Percentiles rank a stretch among this genome's conserved stretches.
Evolutionary conservation across 345 rosid species (phyloP).

Genomic region (Corymbia maculata): DNA sequence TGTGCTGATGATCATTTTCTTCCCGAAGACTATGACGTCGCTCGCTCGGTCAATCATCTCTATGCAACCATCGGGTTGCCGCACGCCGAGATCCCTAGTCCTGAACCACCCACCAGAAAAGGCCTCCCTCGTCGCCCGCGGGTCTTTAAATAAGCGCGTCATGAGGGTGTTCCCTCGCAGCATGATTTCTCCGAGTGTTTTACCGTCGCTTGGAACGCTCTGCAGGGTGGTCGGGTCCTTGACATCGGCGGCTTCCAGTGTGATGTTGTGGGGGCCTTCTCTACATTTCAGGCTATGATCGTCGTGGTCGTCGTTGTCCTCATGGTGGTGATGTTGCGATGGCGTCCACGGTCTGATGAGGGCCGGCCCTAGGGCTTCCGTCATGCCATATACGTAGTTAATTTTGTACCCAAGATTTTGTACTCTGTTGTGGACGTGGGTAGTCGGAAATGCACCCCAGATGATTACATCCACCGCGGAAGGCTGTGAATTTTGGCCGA

Average conservation of each 20-base stretch:
- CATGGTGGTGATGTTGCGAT: not conserved
- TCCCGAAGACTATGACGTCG: too few relatives aligned
- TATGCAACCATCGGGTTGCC: conserved; percentile 31
- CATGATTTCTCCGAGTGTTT: conserved; percentile 49
- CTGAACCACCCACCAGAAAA: conserved; percentile 55
- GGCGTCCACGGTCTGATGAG: conserved; percentile 17
- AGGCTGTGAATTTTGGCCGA: not conserved
- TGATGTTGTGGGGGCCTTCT: conserved; percentile 17
- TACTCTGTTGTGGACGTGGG: conserved; percentile 7
- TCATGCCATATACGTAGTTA: conserved; percentile 40
- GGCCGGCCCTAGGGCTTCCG: conserved; percentile 39
- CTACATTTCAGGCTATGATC: not conserved
- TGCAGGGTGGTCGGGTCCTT: conserved; percentile 36
- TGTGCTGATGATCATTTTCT: too few relatives aligned
- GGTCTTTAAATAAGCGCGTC: conserved; percentile 42
- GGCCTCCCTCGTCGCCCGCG: conserved; percentile 30
- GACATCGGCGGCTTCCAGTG: too few relatives aligned
- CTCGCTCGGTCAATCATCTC: conserved; percentile 54
- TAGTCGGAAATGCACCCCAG: conserved; percentile 21
- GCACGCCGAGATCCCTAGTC: conserved; percentile 50
- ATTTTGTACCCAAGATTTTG: conserved; percentile 31
- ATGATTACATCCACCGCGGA: conserved; percentile 14
- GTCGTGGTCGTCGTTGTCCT: not conserved
- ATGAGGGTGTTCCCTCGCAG: conserved; percentile 38
- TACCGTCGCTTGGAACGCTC: conserved; percentile 43